phyloP scores from a whole-genome alignment of 768 basidiomycete genomes.

The Fomitopsis pulvina region DNA sequence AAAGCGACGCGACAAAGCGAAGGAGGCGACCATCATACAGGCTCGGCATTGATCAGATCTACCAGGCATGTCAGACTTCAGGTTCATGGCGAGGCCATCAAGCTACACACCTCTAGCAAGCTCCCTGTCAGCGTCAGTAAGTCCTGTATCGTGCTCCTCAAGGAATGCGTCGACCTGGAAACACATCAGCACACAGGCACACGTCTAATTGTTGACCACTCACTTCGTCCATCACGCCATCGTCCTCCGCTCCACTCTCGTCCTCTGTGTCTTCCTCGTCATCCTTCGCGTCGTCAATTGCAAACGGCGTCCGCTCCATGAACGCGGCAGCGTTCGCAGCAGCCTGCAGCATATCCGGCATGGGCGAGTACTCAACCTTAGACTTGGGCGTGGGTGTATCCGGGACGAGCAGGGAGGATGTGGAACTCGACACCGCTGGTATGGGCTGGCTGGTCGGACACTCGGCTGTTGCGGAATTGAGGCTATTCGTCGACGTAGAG shows the following conservation, averaged over 20 bases:
- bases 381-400: conserved; percentile 26
- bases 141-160: conserved; percentile 85
- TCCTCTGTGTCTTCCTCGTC: conserved; percentile 63
- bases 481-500: conserved; percentile 49
- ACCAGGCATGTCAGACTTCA: background rate
- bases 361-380: conserved; percentile 37
- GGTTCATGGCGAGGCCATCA: conserved; percentile 1
- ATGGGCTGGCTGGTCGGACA: conserved; percentile 15
- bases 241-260: conserved; percentile 47
- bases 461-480: conserved; percentile 24
- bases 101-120: conserved; percentile 59
- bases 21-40: conserved; percentile 33
- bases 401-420: conserved; percentile 48
- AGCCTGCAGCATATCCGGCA: conserved; percentile 58
- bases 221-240: conserved; percentile 87
- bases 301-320: conserved; percentile 91
- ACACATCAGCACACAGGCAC: background rate
- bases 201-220: conserved; percentile 8
- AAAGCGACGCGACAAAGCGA: conserved; percentile 3
- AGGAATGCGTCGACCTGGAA: conserved; percentile 84
- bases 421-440: conserved; percentile 21
- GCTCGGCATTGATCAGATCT: conserved; percentile 59
- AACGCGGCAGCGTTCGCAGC: conserved; percentile 70
- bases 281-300: conserved; percentile 92
- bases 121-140: conserved; percentile 73